Percentiles rank a stretch among this genome's conserved stretches.
phyloP scores from a whole-genome alignment of 257 asterid genomes.

The Rehmannia glutinosa region DNA sequence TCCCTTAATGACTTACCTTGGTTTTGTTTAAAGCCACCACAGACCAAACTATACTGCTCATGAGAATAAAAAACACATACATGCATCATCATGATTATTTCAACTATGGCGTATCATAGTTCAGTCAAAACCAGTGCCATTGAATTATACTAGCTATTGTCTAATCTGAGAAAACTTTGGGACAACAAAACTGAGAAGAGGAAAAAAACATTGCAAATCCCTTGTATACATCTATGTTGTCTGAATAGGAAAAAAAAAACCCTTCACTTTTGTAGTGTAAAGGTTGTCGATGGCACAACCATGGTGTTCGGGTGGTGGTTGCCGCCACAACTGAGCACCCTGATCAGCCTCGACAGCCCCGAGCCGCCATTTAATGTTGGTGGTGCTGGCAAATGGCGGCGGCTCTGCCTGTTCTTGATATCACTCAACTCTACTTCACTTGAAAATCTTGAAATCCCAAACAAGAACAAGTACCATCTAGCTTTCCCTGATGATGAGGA shows the following conservation, averaged over 20 bases:
- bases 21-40: no score
- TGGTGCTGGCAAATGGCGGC: slow-evolving; percentile 29
- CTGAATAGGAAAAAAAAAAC: not conserved
- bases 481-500: slow-evolving; percentile 41
- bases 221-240: not conserved
- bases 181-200: not conserved
- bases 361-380: slow-evolving; percentile 11
- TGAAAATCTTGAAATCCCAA: slow-evolving; percentile 45
- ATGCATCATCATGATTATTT: not conserved
- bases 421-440: slow-evolving; percentile 48
- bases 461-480: slow-evolving; percentile 48
- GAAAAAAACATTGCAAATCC: not conserved
- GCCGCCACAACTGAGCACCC: slow-evolving; percentile 54
- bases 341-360: slow-evolving; percentile 50
- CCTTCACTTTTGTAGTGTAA: slow-evolving; percentile 13
- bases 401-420: slow-evolving; percentile 53
- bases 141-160: not conserved
- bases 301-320: slow-evolving; percentile 23
- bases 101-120: not conserved
- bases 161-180: not conserved
- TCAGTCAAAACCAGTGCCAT: not conserved
- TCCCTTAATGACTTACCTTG: no score
- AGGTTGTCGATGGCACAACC: slow-evolving; percentile 21
- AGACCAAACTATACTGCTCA: not conserved
- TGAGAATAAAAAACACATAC: not conserved